These are phyloP conservation scores for Prosopis cineraria DNA, from an alignment of 306 rosid species.

Conservation along the genomic window DNA sequence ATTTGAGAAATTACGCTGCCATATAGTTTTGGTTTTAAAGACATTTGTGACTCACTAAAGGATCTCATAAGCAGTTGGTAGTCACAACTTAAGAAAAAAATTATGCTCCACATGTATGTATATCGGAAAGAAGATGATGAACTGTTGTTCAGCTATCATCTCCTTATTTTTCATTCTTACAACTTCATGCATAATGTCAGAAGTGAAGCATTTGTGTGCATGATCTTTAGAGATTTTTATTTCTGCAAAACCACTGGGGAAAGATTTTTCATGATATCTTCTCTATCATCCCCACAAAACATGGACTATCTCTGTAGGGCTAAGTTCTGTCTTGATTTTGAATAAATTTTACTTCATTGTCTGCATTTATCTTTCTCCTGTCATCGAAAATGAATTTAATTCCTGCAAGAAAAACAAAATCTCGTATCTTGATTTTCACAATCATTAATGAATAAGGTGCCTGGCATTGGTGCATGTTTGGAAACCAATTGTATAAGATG, in stretches of 20 bases:
- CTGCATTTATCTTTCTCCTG: background rate
- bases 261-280: conserved; percentile 6
- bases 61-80: background rate
- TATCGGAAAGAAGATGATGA: conserved; percentile 13
- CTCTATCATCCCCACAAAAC: background rate
- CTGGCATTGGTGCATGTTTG: conserved; percentile 99
- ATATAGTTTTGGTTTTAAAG: background rate
- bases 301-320: background rate
- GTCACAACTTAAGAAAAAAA: conserved; percentile 7
- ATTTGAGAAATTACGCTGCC: conserved; percentile 5
- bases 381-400: background rate
- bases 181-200: conserved; percentile 35
- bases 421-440: no score
- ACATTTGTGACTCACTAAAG: background rate
- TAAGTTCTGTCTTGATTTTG: conserved; percentile 9
- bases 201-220: conserved; percentile 1
- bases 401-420: no score
- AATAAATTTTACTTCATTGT: conserved; percentile 19
- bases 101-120: background rate
- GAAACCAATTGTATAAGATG: conserved; percentile 87
- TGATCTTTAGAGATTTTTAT: background rate
- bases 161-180: conserved; percentile 1
- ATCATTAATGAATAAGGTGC: no score
- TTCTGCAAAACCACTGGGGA: background rate
- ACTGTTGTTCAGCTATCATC: background rate